These are phyloP conservation scores for Camellia lanceoleosa DNA, from an alignment of 148 eudicot genomes.

Conservation along the genomic window DNA sequence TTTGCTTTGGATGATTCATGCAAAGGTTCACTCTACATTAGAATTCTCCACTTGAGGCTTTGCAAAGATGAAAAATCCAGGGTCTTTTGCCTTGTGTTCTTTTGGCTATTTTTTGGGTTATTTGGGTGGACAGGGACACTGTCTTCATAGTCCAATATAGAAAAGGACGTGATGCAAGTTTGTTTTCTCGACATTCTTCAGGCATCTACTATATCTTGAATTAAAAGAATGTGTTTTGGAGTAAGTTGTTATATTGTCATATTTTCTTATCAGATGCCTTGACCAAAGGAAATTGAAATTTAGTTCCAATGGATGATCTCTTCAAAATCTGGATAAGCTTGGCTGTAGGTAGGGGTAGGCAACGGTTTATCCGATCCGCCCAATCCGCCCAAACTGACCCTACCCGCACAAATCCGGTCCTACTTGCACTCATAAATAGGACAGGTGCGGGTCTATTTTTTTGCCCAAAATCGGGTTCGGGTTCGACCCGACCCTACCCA, in stretches of 20 bases:
- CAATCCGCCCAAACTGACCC: too few relatives aligned
- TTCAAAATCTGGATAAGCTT: neutral
- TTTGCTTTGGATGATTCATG: neutral
- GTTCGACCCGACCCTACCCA: too few relatives aligned
- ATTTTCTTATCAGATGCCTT: neutral
- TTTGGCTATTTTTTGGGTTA: too few relatives aligned
- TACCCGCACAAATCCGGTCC: too few relatives aligned
- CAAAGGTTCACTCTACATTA: neutral
- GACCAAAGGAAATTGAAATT: neutral
- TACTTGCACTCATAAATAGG: too few relatives aligned
- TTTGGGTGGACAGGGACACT: neutral
- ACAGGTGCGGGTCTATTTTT: too few relatives aligned
- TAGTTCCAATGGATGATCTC: neutral
- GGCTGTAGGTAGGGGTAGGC: too few relatives aligned
- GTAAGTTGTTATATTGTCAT: neutral
- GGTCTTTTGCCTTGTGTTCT: neutral
- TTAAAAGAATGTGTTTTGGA: too few relatives aligned
- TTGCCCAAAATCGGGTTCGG: too few relatives aligned
- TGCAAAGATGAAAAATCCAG: neutral
- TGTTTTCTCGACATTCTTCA: neutral
- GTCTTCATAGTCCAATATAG: neutral
- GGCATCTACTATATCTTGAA: neutral
- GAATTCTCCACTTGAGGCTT: neutral
- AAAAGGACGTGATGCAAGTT: neutral
- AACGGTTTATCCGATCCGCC: too few relatives aligned